Base-by-base conservation (phyloP, 148 eudicot genomes). In the Rhododendron ovatum region DNA sequence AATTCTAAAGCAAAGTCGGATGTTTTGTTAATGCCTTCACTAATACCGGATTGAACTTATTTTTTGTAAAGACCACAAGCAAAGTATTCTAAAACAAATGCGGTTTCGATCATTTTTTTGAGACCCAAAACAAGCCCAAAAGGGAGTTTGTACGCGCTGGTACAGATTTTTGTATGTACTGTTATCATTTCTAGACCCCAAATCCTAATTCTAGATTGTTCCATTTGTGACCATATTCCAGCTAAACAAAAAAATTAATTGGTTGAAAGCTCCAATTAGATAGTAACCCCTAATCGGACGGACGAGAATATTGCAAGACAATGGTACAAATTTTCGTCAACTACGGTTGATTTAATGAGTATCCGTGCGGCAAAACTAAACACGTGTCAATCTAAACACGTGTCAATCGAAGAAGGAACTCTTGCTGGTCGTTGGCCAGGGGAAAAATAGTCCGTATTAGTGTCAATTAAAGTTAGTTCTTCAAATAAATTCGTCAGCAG, bases 151-250 rank as follows among this genome's bases (percentile, higher is more conserved):
- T 30, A 30, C 30, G 30, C 30, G 30, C 30, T 30, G 30, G 30
- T 30, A 30, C 30, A 30, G 30, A 30, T 30, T 30, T n/a, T 30
- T 30, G 30, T 30, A 30, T 30, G 30, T 30, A 30, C 30, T 30
- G 30, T 30, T 30, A 30, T 30, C 30, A 30, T 30, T 30, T 30
- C 30, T 30, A 0, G 30, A 30, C 30, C 45, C 45, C 45, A 41
- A 6, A 41, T 0, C 45, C 45, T 41, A 41, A 0, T 6, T 41
- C 89, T 77, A 85, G 91, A 88, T 88, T 85, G 61, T 88, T 91
- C 91, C 83, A 85, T 78, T 82, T 20, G 20, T 84, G 50, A 13
- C 79, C 28, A 51, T 50, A 2, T 65, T 18, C 26, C 69, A 63
- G 3, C 28, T n/a, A 63, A 24, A 22, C 28, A 57, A 6, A 26